Percentiles rank a stretch among this genome's conserved stretches.
Conservation (phyloP, 2,329 filamentous ascomycete species). For the Colletotrichum godetiae region DNA sequence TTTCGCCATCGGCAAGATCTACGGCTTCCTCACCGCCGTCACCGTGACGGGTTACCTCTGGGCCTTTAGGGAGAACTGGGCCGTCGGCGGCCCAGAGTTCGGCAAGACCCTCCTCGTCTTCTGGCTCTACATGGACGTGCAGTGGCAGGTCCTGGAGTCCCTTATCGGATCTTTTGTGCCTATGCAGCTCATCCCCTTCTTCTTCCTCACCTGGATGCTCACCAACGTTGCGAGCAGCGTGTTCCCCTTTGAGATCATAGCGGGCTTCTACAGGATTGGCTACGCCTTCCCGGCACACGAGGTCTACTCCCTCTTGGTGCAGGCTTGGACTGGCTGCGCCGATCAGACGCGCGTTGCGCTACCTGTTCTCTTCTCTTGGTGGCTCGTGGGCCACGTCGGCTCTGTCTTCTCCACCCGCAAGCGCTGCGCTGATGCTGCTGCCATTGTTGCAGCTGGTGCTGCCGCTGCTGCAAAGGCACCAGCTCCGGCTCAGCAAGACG, state of each 20-base stretch:
- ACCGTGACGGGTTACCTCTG: constrained; percentile 54
- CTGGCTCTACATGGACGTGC: constrained; percentile 55
- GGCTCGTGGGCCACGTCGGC: constrained; percentile 43
- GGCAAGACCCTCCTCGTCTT: constrained; percentile 43
- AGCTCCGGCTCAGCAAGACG: not conserved
- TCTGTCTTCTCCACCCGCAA: constrained; percentile 41
- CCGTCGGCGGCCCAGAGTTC: constrained; percentile 45
- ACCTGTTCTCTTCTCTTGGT: constrained; percentile 55
- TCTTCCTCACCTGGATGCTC: constrained; percentile 55
- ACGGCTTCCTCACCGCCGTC: constrained; percentile 49
- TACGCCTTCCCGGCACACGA: constrained; percentile 50
- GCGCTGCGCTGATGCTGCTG: constrained; percentile 24
- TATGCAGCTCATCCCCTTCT: constrained; percentile 51
- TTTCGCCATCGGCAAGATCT: constrained; percentile 43
- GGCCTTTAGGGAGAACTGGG: constrained; percentile 56
- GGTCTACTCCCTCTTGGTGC: constrained; percentile 48
- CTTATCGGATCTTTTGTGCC: constrained; percentile 42
- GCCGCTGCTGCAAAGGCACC: not conserved
- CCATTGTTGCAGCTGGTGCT: constrained; percentile 6
- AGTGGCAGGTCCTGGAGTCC: constrained; percentile 55
- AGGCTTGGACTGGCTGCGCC: constrained; percentile 57
- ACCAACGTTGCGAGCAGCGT: constrained; percentile 51
- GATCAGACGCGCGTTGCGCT: constrained; percentile 50
- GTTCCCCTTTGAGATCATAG: constrained; percentile 49
- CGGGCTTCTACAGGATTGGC: constrained; percentile 53